Evolutionary conservation across 805 yeast genomes (phyloP).

Genomic region (Candida silvatica): DNA sequence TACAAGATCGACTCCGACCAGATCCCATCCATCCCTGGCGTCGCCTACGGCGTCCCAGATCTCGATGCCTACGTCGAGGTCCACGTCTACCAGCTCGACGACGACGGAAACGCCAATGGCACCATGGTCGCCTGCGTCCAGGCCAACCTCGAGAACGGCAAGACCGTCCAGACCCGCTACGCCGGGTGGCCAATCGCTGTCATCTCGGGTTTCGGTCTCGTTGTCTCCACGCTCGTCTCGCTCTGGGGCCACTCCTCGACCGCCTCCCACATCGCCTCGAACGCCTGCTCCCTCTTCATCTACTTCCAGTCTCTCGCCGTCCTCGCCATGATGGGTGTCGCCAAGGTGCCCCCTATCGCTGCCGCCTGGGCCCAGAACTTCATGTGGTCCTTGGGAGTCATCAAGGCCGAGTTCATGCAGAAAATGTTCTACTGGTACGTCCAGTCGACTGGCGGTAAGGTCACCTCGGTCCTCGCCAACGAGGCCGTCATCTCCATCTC

Average conservation of each 20-base stretch:
- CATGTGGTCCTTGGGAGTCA: constrained; percentile 93
- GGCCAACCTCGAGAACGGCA: constrained; percentile 78
- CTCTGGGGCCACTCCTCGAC: constrained; percentile 85
- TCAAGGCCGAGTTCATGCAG: constrained; percentile 70
- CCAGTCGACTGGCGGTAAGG: constrained; percentile 86
- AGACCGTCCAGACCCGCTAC: constrained; percentile 86
- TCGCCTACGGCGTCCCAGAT: constrained; percentile 90
- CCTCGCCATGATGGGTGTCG: constrained; percentile 92
- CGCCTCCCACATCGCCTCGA: constrained; percentile 96
- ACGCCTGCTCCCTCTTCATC: constrained; percentile 83
- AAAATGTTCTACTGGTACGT: constrained; percentile 86
- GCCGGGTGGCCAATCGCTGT: constrained; percentile 97
- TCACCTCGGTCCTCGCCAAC: constrained; percentile 67
- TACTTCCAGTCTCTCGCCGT: constrained; percentile 93
- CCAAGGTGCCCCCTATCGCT: constrained; percentile 90
- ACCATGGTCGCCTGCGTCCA: constrained; percentile 82
- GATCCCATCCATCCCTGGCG: constrained; percentile 53
- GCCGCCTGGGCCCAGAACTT: constrained; percentile 98
- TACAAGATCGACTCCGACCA: constrained; percentile 34
- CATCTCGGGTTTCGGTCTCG: constrained; percentile 77
- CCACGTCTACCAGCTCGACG: constrained; percentile 43
- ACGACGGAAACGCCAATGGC: constrained; percentile 22
- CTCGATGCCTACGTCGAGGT: constrained; percentile 87
- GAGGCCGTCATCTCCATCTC: constrained; percentile 64
- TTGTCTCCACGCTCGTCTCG: constrained; percentile 82